A percentile compares a stretch with the other conserved stretches of the same genome.
Evolutionary conservation across 208 protist species (phyloP).

Genomic region (Tetramitus jugosus): DNA sequence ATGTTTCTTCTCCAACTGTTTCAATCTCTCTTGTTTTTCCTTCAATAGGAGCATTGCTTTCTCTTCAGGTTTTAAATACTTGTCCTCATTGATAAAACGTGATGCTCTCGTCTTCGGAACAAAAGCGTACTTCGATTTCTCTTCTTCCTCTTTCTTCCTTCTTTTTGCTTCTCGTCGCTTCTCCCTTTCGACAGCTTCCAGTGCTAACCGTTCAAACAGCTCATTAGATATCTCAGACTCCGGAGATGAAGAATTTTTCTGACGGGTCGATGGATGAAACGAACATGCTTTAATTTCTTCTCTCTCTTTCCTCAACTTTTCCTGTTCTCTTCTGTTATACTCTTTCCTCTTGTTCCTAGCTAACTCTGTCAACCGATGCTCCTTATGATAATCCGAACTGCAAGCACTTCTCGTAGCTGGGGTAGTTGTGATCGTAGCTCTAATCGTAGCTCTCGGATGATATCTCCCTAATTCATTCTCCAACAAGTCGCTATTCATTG

Average conservation of each 20-base stretch:
- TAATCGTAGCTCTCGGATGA: too few species aligned
- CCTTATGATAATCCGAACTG: too few species aligned
- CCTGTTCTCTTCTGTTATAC: not conserved
- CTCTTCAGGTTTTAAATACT: not conserved
- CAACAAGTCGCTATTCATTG: too few species aligned
- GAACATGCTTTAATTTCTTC: not conserved
- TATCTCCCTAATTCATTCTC: too few species aligned
- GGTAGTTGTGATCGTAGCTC: too few species aligned
- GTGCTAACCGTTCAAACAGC: not conserved
- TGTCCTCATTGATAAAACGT: not conserved
- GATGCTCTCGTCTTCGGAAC: not conserved
- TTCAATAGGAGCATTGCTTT: not conserved
- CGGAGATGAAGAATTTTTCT: not conserved
- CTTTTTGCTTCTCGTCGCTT: not conserved
- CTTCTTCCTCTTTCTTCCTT: not conserved
- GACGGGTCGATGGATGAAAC: not conserved
- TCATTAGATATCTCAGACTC: not conserved
- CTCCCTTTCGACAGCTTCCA: not conserved
- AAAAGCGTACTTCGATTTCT: not conserved
- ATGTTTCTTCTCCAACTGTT: not conserved
- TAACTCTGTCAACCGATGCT: not conserved
- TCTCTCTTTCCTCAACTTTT: not conserved
- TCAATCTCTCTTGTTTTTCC: not conserved
- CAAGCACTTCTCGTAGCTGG: too few species aligned
- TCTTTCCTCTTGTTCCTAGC: not conserved